Percentiles rank a stretch among this genome's conserved stretches.
phyloP scores from a whole-genome alignment of 345 rosid genomes.

The Eucalyptus coolabah region DNA sequence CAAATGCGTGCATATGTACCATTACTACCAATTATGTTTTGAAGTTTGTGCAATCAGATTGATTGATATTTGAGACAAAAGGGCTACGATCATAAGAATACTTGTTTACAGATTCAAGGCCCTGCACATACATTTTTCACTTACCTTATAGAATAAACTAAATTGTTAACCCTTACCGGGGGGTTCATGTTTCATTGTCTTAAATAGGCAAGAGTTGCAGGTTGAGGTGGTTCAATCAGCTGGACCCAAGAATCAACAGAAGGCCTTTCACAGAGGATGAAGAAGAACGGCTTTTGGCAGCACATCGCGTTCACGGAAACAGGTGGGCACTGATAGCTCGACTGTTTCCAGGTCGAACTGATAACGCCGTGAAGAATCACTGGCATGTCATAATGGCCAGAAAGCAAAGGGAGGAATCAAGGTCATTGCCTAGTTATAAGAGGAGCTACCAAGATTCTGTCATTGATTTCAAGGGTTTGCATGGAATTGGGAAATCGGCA shows the following conservation, averaged over 20 bases:
- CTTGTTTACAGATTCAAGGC: neutral
- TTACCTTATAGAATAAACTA: neutral
- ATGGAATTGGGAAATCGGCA: neutral
- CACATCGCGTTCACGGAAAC: constrained; percentile 43
- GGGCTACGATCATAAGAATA: neutral
- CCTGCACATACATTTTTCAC: neutral
- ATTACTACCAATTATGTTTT: neutral
- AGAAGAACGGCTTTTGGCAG: constrained; percentile 39
- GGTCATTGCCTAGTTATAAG: neutral
- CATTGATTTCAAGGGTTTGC: neutral
- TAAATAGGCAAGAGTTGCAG: constrained; percentile 46
- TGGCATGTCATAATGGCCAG: constrained; percentile 59
- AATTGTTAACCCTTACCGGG: neutral
- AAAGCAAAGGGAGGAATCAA: constrained; percentile 27
- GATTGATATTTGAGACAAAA: neutral
- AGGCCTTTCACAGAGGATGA: constrained; percentile 47
- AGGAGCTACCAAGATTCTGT: neutral
- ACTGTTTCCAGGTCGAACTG: constrained; percentile 48
- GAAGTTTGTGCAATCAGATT: neutral
- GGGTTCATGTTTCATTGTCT: neutral
- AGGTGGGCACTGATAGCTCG: constrained; percentile 51
- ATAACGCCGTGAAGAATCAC: constrained; percentile 54
- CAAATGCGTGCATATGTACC: neutral
- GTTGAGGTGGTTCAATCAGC: constrained; percentile 56
- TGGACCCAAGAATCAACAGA: constrained; percentile 47